Evolutionary conservation across 805 yeast species (phyloP), one percentile per base, ranked within the genome.

Genomic region (Wickerhamomyces rabaulensis): DNA sequence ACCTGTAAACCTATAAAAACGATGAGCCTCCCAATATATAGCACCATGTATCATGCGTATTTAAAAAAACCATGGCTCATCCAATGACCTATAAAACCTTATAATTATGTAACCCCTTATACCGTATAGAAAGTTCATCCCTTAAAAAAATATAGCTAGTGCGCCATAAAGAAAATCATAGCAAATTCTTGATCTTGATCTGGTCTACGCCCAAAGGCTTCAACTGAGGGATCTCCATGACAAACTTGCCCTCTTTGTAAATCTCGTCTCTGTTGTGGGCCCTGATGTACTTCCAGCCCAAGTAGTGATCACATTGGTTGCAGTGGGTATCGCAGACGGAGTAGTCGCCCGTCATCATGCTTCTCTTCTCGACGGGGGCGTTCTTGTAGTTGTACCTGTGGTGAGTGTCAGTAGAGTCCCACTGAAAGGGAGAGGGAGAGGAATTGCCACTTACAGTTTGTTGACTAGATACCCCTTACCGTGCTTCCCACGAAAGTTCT

Each of bases 281-380:
- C 53, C 67, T 68, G 36, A 80, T 57, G 54, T 83, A 83, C 49
- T 73, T 75, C 89, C 89, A 83, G 3, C 88, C 89, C 16, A 83
- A 65, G 44, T 74, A 63, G 6, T 63, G 59, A 42, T 66, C 65
- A 57, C 89, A 83, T 51, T 74, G 76, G 40, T 71, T 75, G 55
- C 89, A 83, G 33, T 56, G 55, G 26, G 81, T 70, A 53, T 80
- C 83, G 49, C 80, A 73, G 3, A 83, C 84, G 0, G 68, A 56
- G 53, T 80, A 83, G 21, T 58, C 58, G 1, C 88, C 89, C 1
- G 87, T 81, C 25, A 74, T 66, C 88, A 83, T 82, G 35, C 67
- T 58, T 31, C 78, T 64, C 15, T 63, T 64, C 47, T 68, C 75
- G 2, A 61, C 52, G 10, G 57, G 56, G 1, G 70, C 69, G 35